A percentile compares a stretch with the other conserved stretches of the same genome.
Evolutionary conservation across 345 rosid species (phyloP).

Genomic region (Eucalyptus melliodora): DNA sequence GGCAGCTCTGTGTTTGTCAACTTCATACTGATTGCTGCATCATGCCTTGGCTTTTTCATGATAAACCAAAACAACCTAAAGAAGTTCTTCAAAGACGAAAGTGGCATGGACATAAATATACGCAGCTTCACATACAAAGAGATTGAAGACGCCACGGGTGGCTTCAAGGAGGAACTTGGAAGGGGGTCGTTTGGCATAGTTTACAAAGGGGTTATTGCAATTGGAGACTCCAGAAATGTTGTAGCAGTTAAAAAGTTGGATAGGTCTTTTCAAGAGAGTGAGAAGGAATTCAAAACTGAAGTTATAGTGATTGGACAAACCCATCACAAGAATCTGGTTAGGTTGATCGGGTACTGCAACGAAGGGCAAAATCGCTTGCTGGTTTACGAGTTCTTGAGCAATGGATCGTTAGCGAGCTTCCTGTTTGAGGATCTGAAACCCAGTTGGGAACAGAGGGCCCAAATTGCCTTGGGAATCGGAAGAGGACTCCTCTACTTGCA

Average conservation of each 20-base stretch:
- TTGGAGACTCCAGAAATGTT: not conserved
- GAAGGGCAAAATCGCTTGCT: slow-evolving; percentile 31
- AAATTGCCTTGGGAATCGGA: slow-evolving; percentile 28
- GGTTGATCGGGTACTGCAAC: slow-evolving; percentile 34
- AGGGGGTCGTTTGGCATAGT: slow-evolving; percentile 17
- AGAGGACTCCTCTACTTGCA: slow-evolving; percentile 45
- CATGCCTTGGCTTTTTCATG: not conserved
- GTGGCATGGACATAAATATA: slow-evolving; percentile 1
- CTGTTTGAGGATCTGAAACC: slow-evolving; percentile 22
- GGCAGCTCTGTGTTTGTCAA: slow-evolving; percentile 12
- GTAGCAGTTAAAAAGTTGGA: slow-evolving; percentile 34
- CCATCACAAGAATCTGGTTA: slow-evolving; percentile 43
- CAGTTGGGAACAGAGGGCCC: slow-evolving; percentile 26
- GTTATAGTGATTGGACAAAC: slow-evolving; percentile 31
- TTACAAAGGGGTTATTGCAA: slow-evolving; percentile 6
- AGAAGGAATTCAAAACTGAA: slow-evolving; percentile 44
- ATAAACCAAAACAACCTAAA: not conserved
- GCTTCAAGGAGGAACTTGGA: slow-evolving; percentile 28
- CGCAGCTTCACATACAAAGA: slow-evolving; percentile 10
- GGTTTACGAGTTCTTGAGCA: slow-evolving; percentile 41
- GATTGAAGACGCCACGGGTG: slow-evolving; percentile 12
- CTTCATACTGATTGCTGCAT: not conserved
- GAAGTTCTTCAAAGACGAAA: not conserved
- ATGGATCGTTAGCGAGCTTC: slow-evolving; percentile 32
- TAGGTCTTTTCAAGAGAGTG: slow-evolving; percentile 16